Percentiles rank a stretch among this genome's conserved stretches.
Evolutionary conservation across 2,329 filamentous ascomycete species (phyloP).

Genomic region (Incumbomyces lentus): DNA sequence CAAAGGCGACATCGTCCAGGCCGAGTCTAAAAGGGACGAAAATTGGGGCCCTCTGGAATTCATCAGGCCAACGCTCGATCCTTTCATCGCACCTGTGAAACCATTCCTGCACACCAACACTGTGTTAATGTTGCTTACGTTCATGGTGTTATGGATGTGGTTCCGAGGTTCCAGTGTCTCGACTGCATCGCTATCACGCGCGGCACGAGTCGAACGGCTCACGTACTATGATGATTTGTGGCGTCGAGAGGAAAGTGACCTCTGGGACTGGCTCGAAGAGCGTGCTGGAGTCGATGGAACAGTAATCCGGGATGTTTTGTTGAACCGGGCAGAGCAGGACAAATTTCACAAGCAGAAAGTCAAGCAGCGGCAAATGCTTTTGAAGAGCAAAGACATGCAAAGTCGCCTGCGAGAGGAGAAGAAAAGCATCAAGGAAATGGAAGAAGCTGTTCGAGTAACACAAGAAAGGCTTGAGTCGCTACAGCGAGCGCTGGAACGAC

Average conservation of each 20-base stretch:
- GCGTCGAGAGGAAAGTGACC: constrained; percentile 72
- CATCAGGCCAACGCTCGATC: constrained; percentile 57
- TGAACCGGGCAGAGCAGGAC: constrained; percentile 15
- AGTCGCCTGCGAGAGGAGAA: constrained; percentile 51
- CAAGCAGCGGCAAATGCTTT: constrained; percentile 23
- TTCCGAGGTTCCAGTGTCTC: constrained; percentile 41
- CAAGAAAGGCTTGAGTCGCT: constrained; percentile 72
- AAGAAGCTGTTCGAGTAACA: constrained; percentile 72
- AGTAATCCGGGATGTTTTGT: constrained; percentile 25
- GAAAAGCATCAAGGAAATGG: constrained; percentile 64
- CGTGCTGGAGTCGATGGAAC: constrained; percentile 61
- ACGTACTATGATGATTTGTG: constrained; percentile 90
- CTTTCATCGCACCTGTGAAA: constrained; percentile 57
- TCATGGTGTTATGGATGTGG: constrained; percentile 65
- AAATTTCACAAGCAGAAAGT: constrained; percentile 15
- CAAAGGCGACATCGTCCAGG: constrained; percentile 36
- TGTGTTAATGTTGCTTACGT: constrained; percentile 62
- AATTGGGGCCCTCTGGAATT: constrained; percentile 79
- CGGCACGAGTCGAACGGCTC: constrained; percentile 49
- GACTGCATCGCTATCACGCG: constrained; percentile 33
- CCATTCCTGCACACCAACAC: constrained; percentile 68
- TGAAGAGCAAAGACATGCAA: constrained; percentile 37
- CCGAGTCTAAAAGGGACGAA: constrained; percentile 30
- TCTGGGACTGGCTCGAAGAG: constrained; percentile 92
- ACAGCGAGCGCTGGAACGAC: constrained; percentile 58